Evolutionary conservation across 805 yeast genomes (phyloP), one percentile per base, ranked within the genome.

Genomic region (Saturnispora sekii): DNA sequence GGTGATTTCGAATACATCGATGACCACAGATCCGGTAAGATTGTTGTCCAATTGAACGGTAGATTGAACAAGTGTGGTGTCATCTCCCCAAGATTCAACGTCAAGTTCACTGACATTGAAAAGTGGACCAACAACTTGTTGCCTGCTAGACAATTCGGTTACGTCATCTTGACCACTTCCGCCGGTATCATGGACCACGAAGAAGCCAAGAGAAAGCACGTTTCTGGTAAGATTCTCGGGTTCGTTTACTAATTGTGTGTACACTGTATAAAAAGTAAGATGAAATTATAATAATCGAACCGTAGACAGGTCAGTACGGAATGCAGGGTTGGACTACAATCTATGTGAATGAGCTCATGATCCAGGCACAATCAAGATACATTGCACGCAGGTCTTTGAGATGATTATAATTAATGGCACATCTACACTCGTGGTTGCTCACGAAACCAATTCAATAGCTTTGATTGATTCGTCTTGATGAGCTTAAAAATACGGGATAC

Each of bases 141-240:
- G 68, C 97, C 97, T 70, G 95, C 97, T 59, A 88, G 97, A 84
- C 97, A 90, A 76, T 90, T 90, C 67, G 97, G 97, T 77, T 89
- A 73, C 81, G 90, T 90, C 67, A 84, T 90, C 73, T 82, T 90
- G 68, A 90, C 97, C 73, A 90, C 97, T 63, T 90, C 97, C 63
- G 96, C 97, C 63, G 98, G 98, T 77, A 90, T 90, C 64, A 88
- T 90, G 95, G 97, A 93, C 81, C 98, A 90, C 79, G 97, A 90
- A 80, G 97, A 90, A 79, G 98, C 98, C 63, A 87, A 96, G 81
- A 85, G 97, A 83, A 93, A 90, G 84, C 97, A 90, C 77, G 97
- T 90, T 63, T 88, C 97, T 60, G 98, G 98, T 73, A 90, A 90
- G 80, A 84, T 90, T 73, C 82, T 90, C 68, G 98, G 98, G 68